Base-by-base conservation (phyloP, 345 rosid species). In the Kernera saxatilis region DNA sequence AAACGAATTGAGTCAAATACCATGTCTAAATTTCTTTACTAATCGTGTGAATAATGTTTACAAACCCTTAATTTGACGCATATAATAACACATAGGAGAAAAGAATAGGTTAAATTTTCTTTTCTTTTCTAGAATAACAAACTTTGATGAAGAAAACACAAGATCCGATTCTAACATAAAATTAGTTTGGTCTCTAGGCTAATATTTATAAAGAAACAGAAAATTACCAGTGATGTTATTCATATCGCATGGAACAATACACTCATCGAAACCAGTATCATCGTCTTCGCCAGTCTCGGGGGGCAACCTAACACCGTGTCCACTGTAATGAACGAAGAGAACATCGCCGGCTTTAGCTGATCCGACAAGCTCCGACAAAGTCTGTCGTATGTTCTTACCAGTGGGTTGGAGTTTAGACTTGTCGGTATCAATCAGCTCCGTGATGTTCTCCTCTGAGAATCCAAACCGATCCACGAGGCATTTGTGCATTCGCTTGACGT, bases 191-290 rank as follows among this genome's bases (percentile, higher is more conserved):
- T n/a, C n/a, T n/a, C n/a, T n/a, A n/a, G n/a, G n/a, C n/a, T n/a
- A n/a, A n/a, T n/a, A n/a, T n/a, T n/a, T n/a, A n/a, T n/a, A n/a
- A n/a, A n/a, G n/a, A n/a, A n/a, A n/a, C n/a, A n/a, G n/a, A n/a
- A n/a, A n/a, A n/a, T n/a, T n/a, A n/a, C 96, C 97, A 50, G 95
- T 91, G 76, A 88, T 83, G 70, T 88, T 87, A 69, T 88, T 91
- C 92, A 86, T 91, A 64, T 91, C 97, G 69, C 80, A 82, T 13
- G 97, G 97, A 17, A 86, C 92, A 60, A 88, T 85, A 79, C 97
- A 88, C 71, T 88, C 97, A 61, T 91, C 97, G 51, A 76, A 91
- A 35, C 97, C 97, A 51, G 95, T 91, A 51, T 88, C 89, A 60
- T 91, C 97, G 25, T 85, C 88, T 72, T 91, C 92, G 8, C 86